Base-by-base conservation (phyloP, 2,329 filamentous ascomycete genomes). In the Orbilia brochopaga region DNA sequence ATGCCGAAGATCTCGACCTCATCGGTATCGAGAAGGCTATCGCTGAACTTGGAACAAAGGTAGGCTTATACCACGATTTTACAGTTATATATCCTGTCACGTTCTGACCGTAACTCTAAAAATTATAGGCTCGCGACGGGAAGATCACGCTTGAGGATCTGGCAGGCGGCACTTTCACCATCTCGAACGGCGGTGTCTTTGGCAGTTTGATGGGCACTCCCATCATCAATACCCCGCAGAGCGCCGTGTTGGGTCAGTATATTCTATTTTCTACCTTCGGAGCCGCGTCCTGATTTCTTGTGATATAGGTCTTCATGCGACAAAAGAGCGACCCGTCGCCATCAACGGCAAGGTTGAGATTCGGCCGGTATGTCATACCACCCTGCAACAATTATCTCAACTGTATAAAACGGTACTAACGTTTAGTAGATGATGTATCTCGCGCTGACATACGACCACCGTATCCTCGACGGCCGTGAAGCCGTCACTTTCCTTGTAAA, bases 101-200 rank as follows among this genome's bases (percentile, higher is more conserved):
- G 6, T 19, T 21, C 6, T 42, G 50, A 24, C 44, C 66, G 58
- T 30, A 27, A 30, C 24, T 32, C 27, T 24, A 8, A 30, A 37
- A 15, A 53, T 46, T 56, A 11, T 75, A 92, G 91, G 94, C 94
- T 74, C 90, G 94, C 74, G 92, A 97, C 79, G 89, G 90, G 80
- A 97, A 97, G 83, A 86, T 99, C 75, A 97, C 94, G 1, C 97
- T 99, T 77, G 94, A 99, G 82, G 94, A 99, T 79, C 97, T 99
- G 92, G 94, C 94, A 72, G 94, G 94, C 72, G 94, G 94, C 75
- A 97, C 93, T 37, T 99, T 97, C 81, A 97, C 94, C 73, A 77
- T 72, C 32, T 69, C 73, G 3, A 74, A 84, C 80, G 87, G 94
- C 67, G 94, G 94, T 76, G 93, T 99, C 58, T 99, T 99, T 78